Evolutionary conservation across 768 basidiomycete genomes (phyloP).

Genomic region (Lactarius sanguifluus): DNA sequence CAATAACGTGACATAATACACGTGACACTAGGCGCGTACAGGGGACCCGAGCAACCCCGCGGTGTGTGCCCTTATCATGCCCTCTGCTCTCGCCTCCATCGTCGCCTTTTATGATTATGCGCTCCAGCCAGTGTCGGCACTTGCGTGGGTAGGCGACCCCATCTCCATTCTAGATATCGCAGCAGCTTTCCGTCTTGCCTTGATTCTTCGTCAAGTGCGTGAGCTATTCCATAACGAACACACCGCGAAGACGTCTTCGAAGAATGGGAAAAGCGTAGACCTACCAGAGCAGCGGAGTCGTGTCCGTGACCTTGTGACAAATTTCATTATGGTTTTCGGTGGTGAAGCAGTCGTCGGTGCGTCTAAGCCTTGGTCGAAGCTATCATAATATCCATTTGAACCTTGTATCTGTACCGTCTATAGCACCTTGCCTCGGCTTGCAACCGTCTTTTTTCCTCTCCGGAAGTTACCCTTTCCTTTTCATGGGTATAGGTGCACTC

Average conservation of each 20-base stretch:
- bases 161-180: constrained; percentile 26
- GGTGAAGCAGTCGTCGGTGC: constrained; percentile 29
- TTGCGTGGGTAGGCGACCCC: constrained; percentile 25
- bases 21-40: neutral
- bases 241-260: constrained; percentile 9
- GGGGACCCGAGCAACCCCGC: neutral
- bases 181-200: constrained; percentile 26
- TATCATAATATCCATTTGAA: neutral
- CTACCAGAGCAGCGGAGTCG: constrained; percentile 20
- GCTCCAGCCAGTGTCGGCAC: constrained; percentile 24
- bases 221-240: constrained; percentile 19
- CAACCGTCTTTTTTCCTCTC: constrained; percentile 29
- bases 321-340: constrained; percentile 30
- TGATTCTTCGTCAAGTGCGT: constrained; percentile 28
- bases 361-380: neutral
- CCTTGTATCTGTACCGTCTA: neutral
- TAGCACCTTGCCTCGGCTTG: constrained; percentile 28
- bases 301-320: constrained; percentile 25
- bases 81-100: constrained; percentile 23
- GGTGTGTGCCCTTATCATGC: constrained; percentile 9
- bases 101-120: constrained; percentile 26
- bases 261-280: constrained; percentile 1
- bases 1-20: neutral
- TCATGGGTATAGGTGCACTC: constrained; percentile 15
- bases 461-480: constrained; percentile 13